These are phyloP conservation scores for Huiozyma naganishii DNA, from an alignment of 805 yeast genomes.

Conservation along the genomic window DNA sequence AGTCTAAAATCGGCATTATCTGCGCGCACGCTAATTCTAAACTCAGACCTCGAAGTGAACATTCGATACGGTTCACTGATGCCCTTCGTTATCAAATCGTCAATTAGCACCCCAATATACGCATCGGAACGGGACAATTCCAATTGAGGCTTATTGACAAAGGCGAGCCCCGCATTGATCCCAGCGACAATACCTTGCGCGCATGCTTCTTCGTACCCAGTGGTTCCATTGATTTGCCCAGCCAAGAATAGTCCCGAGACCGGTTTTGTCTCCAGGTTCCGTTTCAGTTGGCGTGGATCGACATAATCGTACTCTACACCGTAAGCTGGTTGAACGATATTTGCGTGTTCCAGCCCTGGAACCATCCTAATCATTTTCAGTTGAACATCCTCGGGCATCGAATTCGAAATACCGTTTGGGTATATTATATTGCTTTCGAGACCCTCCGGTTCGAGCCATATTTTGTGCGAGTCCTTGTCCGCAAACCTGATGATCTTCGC, in stretches of 20 bases:
- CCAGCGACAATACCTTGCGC: slow-evolving; percentile 96
- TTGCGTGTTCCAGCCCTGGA: slow-evolving; percentile 79
- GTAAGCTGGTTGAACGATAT: slow-evolving; percentile 90
- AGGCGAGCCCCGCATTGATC: slow-evolving; percentile 71
- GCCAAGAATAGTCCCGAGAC: slow-evolving; percentile 77
- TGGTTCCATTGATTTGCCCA: slow-evolving; percentile 97
- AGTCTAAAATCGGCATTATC: slow-evolving; percentile 89
- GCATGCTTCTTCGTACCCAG: slow-evolving; percentile 98
- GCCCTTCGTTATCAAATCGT: slow-evolving; percentile 90
- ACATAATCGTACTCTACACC: slow-evolving; percentile 98
- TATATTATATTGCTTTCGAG: slow-evolving; percentile 76
- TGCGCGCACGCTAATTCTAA: slow-evolving; percentile 77
- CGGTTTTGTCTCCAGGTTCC: slow-evolving; percentile 70
- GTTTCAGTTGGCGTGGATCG: slow-evolving; percentile 78
- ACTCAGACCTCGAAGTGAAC: slow-evolving; percentile 96
- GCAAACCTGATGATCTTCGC: slow-evolving; percentile 75
- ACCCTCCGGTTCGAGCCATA: slow-evolving; percentile 98
- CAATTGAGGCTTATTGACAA: slow-evolving; percentile 31
- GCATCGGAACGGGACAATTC: slow-evolving; percentile 69
- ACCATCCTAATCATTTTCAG: slow-evolving; percentile 60
- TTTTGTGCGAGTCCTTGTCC: slow-evolving; percentile 62
- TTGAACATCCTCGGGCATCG: slow-evolving; percentile 94
- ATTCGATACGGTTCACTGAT: slow-evolving; percentile 95
- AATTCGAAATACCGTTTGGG: slow-evolving; percentile 92
- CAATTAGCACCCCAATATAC: slow-evolving; percentile 83